Percentiles rank a stretch among this genome's conserved stretches.
Evolutionary conservation across 2,329 filamentous ascomycete species (phyloP).

Genomic region (Nothopassalora personata): DNA sequence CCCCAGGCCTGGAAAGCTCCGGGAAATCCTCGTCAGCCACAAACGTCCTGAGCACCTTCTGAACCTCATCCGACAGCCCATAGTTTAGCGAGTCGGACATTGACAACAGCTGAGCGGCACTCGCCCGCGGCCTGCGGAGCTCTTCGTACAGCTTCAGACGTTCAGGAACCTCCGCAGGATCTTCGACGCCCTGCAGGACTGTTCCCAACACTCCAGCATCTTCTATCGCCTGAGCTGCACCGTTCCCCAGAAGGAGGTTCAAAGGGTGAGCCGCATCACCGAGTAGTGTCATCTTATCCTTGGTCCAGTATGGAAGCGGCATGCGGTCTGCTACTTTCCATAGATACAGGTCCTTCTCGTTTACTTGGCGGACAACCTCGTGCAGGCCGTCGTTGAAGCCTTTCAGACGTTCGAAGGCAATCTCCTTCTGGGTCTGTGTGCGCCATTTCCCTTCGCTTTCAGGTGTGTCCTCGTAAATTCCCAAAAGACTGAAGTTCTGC

Average conservation of each 20-base stretch:
- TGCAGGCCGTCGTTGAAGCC: slow-evolving; percentile 1
- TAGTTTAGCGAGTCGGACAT: background rate
- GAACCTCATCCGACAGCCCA: background rate
- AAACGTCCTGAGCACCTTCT: background rate
- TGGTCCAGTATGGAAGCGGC: background rate
- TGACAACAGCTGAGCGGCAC: background rate
- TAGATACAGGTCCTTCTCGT: slow-evolving; percentile 6
- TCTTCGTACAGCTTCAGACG: slow-evolving; percentile 2
- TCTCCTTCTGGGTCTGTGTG: background rate
- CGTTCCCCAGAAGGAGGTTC: slow-evolving; percentile 1
- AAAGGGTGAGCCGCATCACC: slow-evolving; percentile 12
- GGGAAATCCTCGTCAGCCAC: background rate
- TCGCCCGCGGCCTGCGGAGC: background rate
- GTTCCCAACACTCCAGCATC: slow-evolving; percentile 4
- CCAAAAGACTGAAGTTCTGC: slow-evolving; percentile 7
- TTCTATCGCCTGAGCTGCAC: background rate
- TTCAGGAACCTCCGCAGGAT: background rate
- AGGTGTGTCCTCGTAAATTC: background rate
- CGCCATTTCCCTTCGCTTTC: background rate
- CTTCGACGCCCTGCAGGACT: background rate
- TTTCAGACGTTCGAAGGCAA: slow-evolving; percentile 4
- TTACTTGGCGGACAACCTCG: background rate
- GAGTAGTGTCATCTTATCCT: slow-evolving; percentile 3
- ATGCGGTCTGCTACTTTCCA: slow-evolving; percentile 5
- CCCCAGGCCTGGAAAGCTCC: background rate